Evolutionary conservation across 805 yeast species (phyloP), one percentile per base, ranked within the genome.

Genomic region (Pichia eremophila): DNA sequence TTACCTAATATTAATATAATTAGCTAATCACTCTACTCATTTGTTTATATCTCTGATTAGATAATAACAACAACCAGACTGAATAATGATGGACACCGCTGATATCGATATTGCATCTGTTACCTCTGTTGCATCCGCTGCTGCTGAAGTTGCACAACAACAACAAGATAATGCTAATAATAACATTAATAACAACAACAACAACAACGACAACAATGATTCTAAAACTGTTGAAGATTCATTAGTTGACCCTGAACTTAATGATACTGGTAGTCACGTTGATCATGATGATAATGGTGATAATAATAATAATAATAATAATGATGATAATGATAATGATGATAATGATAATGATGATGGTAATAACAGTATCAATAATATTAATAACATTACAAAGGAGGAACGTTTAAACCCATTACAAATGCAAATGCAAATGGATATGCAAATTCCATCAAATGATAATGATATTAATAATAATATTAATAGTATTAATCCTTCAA

Each of bases 81-180:
- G 25, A 29, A 29, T 22, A 22, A 22, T 22, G 25, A 22, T 34
- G 36, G 36, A 34, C 17, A 34, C 17, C 8, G 10, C 36, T 15
- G 36, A 12, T 10, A 34, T 34, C 8, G 48, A 22, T n/a, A 47
- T 35, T 19, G 36, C 17, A 15, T 34, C 36, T 34, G 53, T 22
- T 22, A 51, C 58, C 32, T 65, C 64, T 28, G 71, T 65, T 31
- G 64, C 63, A 1, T 70, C 68, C 5, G 72, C 67, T 14, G 69
- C 68, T 18, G 71, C 66, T 9, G 51, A 51, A 28, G 60, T 50
- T 6, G 60, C 50, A 11, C 15, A 12, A 12, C 19, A 54, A 41
- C 44, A 50, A 40, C 18, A 10, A n/a, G 36, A 29, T 2, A 4
- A 29, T 10, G 14, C 4, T 10, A 1, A 10, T 29, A 2, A 18